Base-by-base conservation (phyloP, 306 rosid genomes). In the Pyrus pyrifolia region DNA sequence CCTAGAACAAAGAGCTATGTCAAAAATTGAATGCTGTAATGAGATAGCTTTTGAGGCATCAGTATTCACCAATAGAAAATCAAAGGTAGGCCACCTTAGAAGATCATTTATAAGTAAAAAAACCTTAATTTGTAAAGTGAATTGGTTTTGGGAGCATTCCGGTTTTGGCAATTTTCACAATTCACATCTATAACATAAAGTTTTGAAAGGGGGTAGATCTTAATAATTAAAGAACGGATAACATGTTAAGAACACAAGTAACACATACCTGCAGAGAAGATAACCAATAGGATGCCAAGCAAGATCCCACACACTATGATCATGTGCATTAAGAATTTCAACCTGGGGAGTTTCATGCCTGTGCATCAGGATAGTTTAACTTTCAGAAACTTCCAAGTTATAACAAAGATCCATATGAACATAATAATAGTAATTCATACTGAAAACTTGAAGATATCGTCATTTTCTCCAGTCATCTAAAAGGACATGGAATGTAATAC, bases 271-370 rank as follows among this genome's bases (percentile, higher is more conserved):
- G 97, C 97, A 90, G 68, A 95, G 97, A 87, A 95, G 97, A 84
- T 95, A 95, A 74, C 99, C 99, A 68, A 89, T 90, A 76, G 99
- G 99, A 85, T 95, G 99, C 99, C 99, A 95, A 29, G 96, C 97
- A 82, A 95, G 97, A 83, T 95, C 97, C 99, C 97, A 95, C 69
- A 92, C 99, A 81, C 88, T 91, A 79, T 90, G 91, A 76, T 95
- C 99, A 77, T 95, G 99, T 22, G 97, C 97, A 75, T 83, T 88
- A 58, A 85, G 27, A 84, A 95, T 89, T 88, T 95, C 99, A 81
- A 92, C 83, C 86, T 95, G 99, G 5, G 99, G 97, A 62, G 93
- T 89, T 53, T 91, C 99, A 75, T 92, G 99, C 86, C 99, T 95
- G 97, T 57, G 67, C 73, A 83, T 68, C 73, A 80, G 63, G 77